Base-by-base conservation (phyloP, 2,329 filamentous ascomycete genomes). In the Myotisia sp. region DNA sequence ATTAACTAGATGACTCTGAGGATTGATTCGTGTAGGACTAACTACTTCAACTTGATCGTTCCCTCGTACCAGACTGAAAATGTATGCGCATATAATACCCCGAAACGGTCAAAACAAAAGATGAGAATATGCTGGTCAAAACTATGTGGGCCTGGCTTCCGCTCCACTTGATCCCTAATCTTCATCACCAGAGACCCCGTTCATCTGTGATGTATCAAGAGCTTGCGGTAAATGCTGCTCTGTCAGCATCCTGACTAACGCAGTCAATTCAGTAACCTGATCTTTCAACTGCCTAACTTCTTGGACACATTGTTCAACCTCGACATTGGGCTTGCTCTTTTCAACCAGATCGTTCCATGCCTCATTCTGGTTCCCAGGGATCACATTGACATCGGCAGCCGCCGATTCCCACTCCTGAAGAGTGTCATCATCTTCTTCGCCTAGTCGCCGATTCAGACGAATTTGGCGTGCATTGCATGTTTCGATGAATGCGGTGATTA, bases 351-450 rank as follows among this genome's bases (percentile, higher is more conserved):
- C 84, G 22, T 70, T 65, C 90, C 90, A 98, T 0, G 80, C 55
- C 41, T 87, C 81, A 49, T 92, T 82, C 48, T 92, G 81, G 51
- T 93, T 79, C 10, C 17, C 34, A 17, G 6, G 41, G 20, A 5
- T 64, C 64, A 27, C 18, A 18, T 37, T 24, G 6, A 44, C 27
- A 5, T 64, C 64, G 6, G 66, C 59, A 3, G 56, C 57, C 51
- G 87, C 64, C 54, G 93, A 79, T 60, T 98, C 90, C 90, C 90
- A 98, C 53, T 94, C 87, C 51, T 95, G 80, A 6, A 79, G 61
- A 1, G 74, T 74, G 44, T 94, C 85, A 46, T 98, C 90, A 44
- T 98, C 90, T 3, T 79, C 79, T 45, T 94, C 86, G 24, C 86
- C 84, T 10, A 80, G 64, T 10, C 69, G 70, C 1, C 90, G 69